phyloP scores from a whole-genome alignment of 2,329 filamentous ascomycete genomes.

The Rachicladosporium sp. region DNA sequence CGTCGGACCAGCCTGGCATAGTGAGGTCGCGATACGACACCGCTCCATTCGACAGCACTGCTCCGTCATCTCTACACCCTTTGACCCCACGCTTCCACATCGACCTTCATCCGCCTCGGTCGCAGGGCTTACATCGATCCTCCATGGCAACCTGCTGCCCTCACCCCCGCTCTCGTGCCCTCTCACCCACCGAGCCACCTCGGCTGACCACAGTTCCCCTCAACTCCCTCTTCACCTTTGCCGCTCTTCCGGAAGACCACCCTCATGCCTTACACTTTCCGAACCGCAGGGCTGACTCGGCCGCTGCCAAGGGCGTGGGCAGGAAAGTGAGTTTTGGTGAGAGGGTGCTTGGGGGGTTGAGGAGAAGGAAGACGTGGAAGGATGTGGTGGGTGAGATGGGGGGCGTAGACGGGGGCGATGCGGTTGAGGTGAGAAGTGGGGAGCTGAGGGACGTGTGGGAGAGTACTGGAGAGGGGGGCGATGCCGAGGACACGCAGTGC shows the following conservation, averaged over 20 bases:
- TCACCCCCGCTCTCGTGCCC: constrained; percentile 12
- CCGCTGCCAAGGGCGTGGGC: constrained; percentile 9
- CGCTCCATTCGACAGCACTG: no score
- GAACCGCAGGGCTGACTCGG: constrained; percentile 6
- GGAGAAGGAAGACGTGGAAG: constrained; percentile 7
- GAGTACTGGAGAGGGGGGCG: constrained; percentile 3
- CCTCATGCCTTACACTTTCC: constrained; percentile 17
- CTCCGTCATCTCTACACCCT: no score
- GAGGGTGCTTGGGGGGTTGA: constrained; percentile 15
- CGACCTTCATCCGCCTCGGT: no score
- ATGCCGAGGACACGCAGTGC: no score
- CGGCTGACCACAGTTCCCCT: constrained; percentile 2
- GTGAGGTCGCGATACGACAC: no score
- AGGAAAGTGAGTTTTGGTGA: constrained; percentile 15
- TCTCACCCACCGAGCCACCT: constrained; percentile 7
- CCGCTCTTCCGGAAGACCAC: constrained; percentile 20
- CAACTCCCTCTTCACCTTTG: constrained; percentile 16
- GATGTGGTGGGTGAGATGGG: constrained; percentile 5
- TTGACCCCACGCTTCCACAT: no score
- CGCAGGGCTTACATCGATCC: no score
- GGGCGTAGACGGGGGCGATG: constrained; percentile 24
- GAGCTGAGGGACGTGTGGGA: constrained; percentile 7
- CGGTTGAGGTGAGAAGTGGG: constrained; percentile 16
- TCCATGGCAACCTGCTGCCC: constrained; percentile 11
- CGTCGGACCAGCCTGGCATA: no score